These are phyloP conservation scores for Hirschfeldia incana DNA, from an alignment of 345 rosid species.

Conservation along the genomic window DNA sequence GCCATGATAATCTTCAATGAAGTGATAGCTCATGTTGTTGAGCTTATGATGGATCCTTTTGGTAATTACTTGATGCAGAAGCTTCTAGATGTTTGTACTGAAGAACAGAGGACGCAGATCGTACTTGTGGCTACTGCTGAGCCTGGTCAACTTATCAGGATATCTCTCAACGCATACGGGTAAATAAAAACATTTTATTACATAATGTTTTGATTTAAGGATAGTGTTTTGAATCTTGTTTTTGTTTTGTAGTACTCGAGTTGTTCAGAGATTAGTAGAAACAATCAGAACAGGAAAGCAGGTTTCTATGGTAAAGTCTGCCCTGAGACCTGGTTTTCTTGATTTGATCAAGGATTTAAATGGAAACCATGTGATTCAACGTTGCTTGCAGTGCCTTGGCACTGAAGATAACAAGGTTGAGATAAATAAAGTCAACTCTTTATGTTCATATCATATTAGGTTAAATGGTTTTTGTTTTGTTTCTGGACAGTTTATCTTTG, in stretches of 20 bases:
- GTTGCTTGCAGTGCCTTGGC: constrained; percentile 72
- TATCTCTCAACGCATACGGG: constrained; percentile 60
- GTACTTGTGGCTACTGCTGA: constrained; percentile 42
- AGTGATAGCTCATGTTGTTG: constrained; percentile 53
- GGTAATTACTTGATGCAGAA: constrained; percentile 62
- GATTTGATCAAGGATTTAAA: constrained; percentile 66
- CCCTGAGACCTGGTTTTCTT: constrained; percentile 62
- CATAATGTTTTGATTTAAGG: constrained; percentile 1
- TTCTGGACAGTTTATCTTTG: constrained; percentile 48
- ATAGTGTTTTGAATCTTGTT: neutral
- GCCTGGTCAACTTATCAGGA: constrained; percentile 54
- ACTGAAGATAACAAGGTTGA: constrained; percentile 62
- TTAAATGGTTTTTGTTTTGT: neutral
- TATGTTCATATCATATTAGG: neutral
- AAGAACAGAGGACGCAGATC: constrained; percentile 55
- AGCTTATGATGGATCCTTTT: constrained; percentile 59
- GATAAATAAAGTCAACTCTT: neutral
- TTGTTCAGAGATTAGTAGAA: constrained; percentile 68
- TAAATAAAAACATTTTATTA: constrained; percentile 5
- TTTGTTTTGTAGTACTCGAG: constrained; percentile 53
- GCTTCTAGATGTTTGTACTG: constrained; percentile 53
- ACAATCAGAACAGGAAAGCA: constrained; percentile 63
- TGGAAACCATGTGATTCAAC: constrained; percentile 79
- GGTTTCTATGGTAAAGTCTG: constrained; percentile 50
- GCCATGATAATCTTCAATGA: constrained; percentile 49